Conservation (phyloP, 2,329 filamentous ascomycete species). For the Neopestalotiopsis rosae region DNA sequence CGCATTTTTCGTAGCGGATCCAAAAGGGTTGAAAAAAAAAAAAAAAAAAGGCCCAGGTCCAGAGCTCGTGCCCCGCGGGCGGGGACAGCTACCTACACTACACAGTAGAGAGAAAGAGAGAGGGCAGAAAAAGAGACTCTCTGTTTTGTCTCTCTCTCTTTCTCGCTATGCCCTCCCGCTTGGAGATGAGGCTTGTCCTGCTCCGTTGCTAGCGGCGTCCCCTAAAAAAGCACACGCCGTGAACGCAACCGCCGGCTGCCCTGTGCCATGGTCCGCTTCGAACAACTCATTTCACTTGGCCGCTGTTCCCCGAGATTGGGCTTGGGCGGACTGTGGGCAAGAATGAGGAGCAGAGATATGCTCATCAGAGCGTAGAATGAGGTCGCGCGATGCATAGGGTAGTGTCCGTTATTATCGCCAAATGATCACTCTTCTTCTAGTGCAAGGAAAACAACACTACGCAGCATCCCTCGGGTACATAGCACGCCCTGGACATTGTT, state of each 20-base stretch:
- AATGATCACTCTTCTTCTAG: not conserved
- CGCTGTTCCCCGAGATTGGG: constrained; percentile 8
- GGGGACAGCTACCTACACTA: not conserved
- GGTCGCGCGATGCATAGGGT: not conserved
- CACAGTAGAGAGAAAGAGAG: not conserved
- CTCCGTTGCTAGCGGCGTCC: not conserved
- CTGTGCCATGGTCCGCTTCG: constrained; percentile 8
- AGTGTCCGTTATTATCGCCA: not conserved
- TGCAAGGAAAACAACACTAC: not conserved
- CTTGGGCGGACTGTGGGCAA: constrained; percentile 4
- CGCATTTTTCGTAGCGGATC: not conserved
- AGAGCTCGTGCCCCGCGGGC: not conserved
- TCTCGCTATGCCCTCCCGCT: not conserved
- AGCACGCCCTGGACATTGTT: not conserved
- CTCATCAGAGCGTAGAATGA: constrained; percentile 1
- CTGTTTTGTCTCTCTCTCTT: not conserved
- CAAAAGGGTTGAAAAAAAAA: not conserved
- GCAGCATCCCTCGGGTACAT: not conserved
- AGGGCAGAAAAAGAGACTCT: no score
- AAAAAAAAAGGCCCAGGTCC: not conserved
- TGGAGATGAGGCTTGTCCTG: constrained; percentile 15
- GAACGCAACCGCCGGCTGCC: constrained; percentile 12
- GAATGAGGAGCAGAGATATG: not conserved
- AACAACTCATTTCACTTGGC: constrained; percentile 12
- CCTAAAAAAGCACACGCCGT: constrained; percentile 19